Base-by-base conservation (phyloP, 805 yeast genomes). In the Starmerella sirachaensis region DNA sequence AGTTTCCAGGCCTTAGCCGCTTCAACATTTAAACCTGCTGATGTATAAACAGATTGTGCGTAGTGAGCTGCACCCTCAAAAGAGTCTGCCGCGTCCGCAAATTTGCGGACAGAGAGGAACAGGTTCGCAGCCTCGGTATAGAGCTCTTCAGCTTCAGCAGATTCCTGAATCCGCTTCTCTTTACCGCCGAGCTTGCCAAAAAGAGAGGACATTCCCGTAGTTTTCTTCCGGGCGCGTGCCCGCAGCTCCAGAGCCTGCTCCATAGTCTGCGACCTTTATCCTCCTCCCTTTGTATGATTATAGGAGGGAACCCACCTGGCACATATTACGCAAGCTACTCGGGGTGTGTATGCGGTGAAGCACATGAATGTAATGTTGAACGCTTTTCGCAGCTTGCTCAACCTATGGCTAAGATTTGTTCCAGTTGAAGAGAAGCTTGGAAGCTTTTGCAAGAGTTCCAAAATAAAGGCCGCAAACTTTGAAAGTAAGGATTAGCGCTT, bases 241-340 rank as follows among this genome's bases (percentile, higher is more conserved):
- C 43, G 46, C 17, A 43, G 46, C 36, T 37, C 43, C 10, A 43
- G 31, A 8, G 46, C 46, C 23, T 43, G 43, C 18, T 43, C 46
- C 46, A 43, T 43, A 5, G 33, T 29, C n/a, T 20, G 26, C 14
- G 14, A 12, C 30, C n/a, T n/a, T n/a, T n/a, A n/a, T n/a, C n/a
- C n/a, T n/a, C n/a, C n/a, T n/a, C n/a, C n/a, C n/a, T n/a, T n/a
- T n/a, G n/a, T n/a, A n/a, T n/a, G n/a, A n/a, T n/a, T n/a, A n/a
- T n/a, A n/a, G n/a, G n/a, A n/a, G n/a, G n/a, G n/a, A n/a, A n/a
- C n/a, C n/a, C n/a, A n/a, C n/a, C n/a, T n/a, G n/a, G n/a, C n/a
- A n/a, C n/a, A n/a, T n/a, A n/a, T n/a, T n/a, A n/a, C n/a, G n/a
- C n/a, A n/a, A n/a, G n/a, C n/a, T n/a, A n/a, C n/a, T n/a, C n/a